Conservation (phyloP, 306 rosid genomes). For the Senna tora region DNA sequence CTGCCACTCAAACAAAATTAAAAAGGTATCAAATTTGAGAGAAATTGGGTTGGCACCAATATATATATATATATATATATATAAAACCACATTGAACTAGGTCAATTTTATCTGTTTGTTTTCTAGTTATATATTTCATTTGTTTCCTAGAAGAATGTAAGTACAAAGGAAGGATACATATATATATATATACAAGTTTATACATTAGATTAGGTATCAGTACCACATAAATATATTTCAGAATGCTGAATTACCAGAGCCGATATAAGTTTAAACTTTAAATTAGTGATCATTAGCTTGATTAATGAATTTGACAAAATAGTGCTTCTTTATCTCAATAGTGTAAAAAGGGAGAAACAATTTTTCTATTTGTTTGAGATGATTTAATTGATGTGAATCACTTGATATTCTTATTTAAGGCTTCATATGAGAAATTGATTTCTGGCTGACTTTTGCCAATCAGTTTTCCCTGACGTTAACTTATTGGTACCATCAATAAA, state of each 20-base stretch:
- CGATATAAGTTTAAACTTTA: slow-evolving; percentile 3
- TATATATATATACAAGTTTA: neutral
- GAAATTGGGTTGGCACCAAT: neutral
- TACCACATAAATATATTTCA: neutral
- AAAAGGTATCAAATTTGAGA: slow-evolving; percentile 3
- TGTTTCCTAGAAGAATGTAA: neutral
- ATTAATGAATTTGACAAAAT: slow-evolving; percentile 4
- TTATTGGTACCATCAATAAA: slow-evolving; percentile 41
- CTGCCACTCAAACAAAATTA: slow-evolving; percentile 18
- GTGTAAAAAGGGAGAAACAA: too few species aligned
- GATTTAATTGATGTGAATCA: slow-evolving; percentile 14
- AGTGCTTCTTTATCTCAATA: neutral
- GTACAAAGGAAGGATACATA: neutral
- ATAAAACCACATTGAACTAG: neutral
- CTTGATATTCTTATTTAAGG: slow-evolving; percentile 17
- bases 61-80: neutral
- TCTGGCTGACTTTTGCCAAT: slow-evolving; percentile 24
- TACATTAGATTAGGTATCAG: neutral
- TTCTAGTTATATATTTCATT: neutral
- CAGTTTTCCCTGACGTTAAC: slow-evolving; percentile 33
- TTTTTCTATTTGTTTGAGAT: neutral
- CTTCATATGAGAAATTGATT: slow-evolving; percentile 25
- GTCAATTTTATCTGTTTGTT: slow-evolving; percentile 1
- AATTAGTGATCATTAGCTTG: neutral
- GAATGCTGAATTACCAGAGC: neutral